These are phyloP conservation scores for Penicillium canariense DNA, from an alignment of 495 filamentous ascomycete genomes.

Conservation along the genomic window DNA sequence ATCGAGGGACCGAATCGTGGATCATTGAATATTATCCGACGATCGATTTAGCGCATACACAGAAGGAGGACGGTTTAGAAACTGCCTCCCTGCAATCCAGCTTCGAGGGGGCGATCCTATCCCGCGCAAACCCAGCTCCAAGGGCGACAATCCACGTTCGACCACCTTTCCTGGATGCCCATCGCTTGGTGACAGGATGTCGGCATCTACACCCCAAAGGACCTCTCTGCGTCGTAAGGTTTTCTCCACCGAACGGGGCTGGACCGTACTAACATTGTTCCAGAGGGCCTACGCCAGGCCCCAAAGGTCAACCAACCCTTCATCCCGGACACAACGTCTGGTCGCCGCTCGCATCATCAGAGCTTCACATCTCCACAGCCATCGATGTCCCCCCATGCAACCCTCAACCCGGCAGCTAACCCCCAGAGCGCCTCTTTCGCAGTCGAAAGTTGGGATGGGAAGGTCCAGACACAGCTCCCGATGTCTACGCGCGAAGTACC, in stretches of 20 bases:
- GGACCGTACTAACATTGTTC: slow-evolving; percentile 15
- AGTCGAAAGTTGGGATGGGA: slow-evolving; percentile 40
- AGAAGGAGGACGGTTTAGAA: not conserved
- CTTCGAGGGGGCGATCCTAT: not conserved
- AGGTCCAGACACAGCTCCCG: slow-evolving; percentile 34
- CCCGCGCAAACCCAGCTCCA: not conserved
- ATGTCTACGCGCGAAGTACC: slow-evolving; percentile 45
- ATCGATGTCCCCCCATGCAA: slow-evolving; percentile 21
- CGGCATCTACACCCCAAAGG: slow-evolving; percentile 25
- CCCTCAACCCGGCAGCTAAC: slow-evolving; percentile 32
- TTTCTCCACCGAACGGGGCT: not conserved
- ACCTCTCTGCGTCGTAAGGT: slow-evolving; percentile 30
- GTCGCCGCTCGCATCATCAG: slow-evolving; percentile 38
- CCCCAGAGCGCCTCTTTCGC: slow-evolving; percentile 28
- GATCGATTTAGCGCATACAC: not conserved
- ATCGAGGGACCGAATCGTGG: not conserved
- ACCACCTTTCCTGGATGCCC: slow-evolving; percentile 1
- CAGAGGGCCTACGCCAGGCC: slow-evolving; percentile 49
- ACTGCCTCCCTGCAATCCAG: not conserved
- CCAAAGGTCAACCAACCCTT: slow-evolving; percentile 49
- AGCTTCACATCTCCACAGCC: slow-evolving; percentile 38
- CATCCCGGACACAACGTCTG: slow-evolving; percentile 44
- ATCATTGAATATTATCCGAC: not conserved
- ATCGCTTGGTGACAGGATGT: slow-evolving; percentile 18
- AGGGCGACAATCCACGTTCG: not conserved